Evolutionary conservation across 306 rosid genomes (phyloP).

Genomic region (Hylodesmum podocarpum): DNA sequence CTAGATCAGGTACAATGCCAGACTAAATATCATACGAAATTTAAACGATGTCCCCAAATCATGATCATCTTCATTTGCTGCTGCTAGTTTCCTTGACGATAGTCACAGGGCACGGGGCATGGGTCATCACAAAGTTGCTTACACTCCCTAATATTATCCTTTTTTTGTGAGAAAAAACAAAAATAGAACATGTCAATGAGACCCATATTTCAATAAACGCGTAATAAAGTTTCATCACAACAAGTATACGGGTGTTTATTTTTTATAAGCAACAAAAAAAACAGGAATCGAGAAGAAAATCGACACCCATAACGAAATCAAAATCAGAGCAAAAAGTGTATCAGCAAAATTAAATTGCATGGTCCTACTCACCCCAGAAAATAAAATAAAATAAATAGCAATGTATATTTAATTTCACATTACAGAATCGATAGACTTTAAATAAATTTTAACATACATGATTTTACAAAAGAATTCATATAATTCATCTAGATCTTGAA

Average conservation of each 20-base stretch:
- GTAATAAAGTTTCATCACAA: neutral
- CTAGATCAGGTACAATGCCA: neutral
- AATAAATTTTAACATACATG: too few relatives aligned
- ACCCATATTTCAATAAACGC: slow-evolving; percentile 4
- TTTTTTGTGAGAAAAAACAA: neutral
- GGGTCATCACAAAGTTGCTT: slow-evolving; percentile 73
- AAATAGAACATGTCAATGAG: slow-evolving; percentile 6
- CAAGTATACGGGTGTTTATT: neutral
- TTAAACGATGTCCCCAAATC: neutral
- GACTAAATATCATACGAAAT: neutral
- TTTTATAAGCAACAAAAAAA: neutral
- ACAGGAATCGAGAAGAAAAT: neutral
- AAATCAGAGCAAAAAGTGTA: neutral
- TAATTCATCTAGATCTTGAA: too few relatives aligned
- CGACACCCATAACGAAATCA: neutral
- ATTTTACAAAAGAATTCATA: too few relatives aligned
- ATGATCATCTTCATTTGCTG: slow-evolving; percentile 35
- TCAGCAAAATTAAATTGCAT: neutral
- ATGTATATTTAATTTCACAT: too few relatives aligned
- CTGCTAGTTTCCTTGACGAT: slow-evolving; percentile 64
- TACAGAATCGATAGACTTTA: too few relatives aligned
- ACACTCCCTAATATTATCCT: slow-evolving; percentile 96
- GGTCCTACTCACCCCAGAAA: neutral
- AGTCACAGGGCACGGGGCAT: slow-evolving; percentile 89
- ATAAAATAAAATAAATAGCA: neutral